Evolutionary conservation across 1,284 basidiomycete species (phyloP).

Genomic region (Cutaneotrichosporon sp.): DNA sequence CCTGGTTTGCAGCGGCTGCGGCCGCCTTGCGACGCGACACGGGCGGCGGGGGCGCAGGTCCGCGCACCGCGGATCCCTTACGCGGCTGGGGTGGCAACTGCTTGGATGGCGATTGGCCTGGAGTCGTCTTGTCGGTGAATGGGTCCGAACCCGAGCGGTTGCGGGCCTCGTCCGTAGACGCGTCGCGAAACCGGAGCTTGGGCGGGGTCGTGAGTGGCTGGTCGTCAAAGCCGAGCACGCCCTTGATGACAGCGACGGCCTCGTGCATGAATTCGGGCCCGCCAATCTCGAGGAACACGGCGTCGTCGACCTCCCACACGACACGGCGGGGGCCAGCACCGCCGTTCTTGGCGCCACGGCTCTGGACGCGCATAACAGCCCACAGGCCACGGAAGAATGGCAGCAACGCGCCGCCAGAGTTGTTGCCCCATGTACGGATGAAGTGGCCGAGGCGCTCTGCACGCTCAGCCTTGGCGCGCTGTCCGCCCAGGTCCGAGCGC

Average conservation of each 20-base stretch:
- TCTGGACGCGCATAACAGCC: slow-evolving; percentile 34
- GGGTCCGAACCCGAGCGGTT: slow-evolving; percentile 29
- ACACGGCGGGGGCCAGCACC: slow-evolving; percentile 32
- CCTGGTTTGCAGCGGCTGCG: background rate
- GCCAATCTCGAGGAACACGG: slow-evolving; percentile 44
- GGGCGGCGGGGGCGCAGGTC: slow-evolving; percentile 32
- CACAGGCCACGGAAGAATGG: slow-evolving; percentile 44
- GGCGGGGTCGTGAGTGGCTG: slow-evolving; percentile 34
- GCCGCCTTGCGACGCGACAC: slow-evolving; percentile 17
- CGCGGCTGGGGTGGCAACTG: slow-evolving; percentile 9
- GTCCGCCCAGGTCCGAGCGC: slow-evolving; percentile 22
- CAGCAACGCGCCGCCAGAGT: slow-evolving; percentile 32
- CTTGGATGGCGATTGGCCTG: background rate
- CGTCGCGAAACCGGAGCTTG: slow-evolving; percentile 16
- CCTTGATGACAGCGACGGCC: slow-evolving; percentile 39
- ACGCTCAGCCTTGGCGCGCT: slow-evolving; percentile 30
- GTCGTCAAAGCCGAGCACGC: slow-evolving; percentile 42
- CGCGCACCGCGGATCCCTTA: slow-evolving; percentile 17
- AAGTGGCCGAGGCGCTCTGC: slow-evolving; percentile 27
- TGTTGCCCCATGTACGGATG: slow-evolving; percentile 34
- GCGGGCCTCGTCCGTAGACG: background rate
- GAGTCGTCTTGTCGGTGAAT: slow-evolving; percentile 27
- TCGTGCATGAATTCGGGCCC: slow-evolving; percentile 46
- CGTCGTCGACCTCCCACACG: slow-evolving; percentile 47
- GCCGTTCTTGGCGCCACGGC: slow-evolving; percentile 26